Evolutionary conservation across 768 basidiomycete genomes (phyloP).

Genomic region (Pleurotus djamor): DNA sequence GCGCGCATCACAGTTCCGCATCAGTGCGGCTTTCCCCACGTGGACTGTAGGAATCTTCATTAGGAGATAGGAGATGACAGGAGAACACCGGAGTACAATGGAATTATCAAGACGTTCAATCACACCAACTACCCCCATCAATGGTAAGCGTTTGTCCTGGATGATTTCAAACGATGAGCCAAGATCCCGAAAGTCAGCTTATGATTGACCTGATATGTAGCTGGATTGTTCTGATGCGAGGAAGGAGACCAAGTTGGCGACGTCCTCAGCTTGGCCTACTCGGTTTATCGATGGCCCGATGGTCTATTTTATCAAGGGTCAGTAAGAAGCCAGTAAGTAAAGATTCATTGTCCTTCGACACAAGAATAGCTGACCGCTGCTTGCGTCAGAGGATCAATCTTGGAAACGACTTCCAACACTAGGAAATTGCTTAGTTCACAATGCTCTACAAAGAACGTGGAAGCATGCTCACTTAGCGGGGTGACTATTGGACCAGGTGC

Average conservation of each 20-base stretch:
- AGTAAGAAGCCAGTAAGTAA: neutral
- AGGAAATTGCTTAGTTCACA: neutral
- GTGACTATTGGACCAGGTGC: conserved; percentile 13
- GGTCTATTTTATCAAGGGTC: neutral
- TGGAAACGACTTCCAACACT: neutral
- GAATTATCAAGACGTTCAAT: neutral
- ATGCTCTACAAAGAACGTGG: neutral
- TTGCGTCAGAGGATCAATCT: neutral
- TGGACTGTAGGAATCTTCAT: neutral
- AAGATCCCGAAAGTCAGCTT: neutral
- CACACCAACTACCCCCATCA: conserved; percentile 12
- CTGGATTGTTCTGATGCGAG: conserved; percentile 25
- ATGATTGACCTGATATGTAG: conserved; percentile 24
- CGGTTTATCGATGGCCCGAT: neutral
- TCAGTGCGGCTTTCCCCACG: neutral
- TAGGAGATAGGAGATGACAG: too few species aligned
- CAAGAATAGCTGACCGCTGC: neutral
- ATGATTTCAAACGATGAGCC: neutral
- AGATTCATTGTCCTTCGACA: neutral
- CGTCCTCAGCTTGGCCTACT: conserved; percentile 4
- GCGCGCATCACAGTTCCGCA: neutral
- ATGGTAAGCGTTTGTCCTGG: conserved; percentile 10
- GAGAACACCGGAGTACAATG: too few species aligned
- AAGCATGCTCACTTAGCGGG: conserved; percentile 1
- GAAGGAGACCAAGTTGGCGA: conserved; percentile 28